Conservation (phyloP, 2,329 filamentous ascomycete genomes). For the Diaporthe aspalathi region DNA sequence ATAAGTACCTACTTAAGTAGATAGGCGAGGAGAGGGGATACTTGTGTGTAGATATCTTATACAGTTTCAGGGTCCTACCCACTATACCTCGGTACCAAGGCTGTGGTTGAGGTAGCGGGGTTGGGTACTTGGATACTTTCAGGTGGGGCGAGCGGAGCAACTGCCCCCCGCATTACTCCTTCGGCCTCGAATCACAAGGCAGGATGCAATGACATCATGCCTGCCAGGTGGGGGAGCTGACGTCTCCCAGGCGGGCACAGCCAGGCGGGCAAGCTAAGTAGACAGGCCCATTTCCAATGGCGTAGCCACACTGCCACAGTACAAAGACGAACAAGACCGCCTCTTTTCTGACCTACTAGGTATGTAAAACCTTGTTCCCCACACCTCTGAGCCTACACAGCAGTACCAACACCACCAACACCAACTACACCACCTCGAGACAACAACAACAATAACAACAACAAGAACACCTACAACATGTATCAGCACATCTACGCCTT, state of each 20-base stretch:
- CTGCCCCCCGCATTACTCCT: conserved; percentile 29
- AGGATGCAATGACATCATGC: conserved; percentile 36
- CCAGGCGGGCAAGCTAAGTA: too few relatives aligned
- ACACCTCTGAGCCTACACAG: background rate
- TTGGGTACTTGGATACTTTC: background rate
- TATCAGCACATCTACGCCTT: conserved; percentile 51
- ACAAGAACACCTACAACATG: conserved; percentile 45
- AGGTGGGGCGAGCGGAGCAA: conserved; percentile 30
- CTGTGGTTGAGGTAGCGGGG: too few relatives aligned
- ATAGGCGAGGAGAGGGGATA: too few relatives aligned
- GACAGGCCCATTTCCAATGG: too few relatives aligned
- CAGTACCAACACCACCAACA: too few relatives aligned
- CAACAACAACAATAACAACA: background rate
- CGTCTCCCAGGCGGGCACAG: background rate
- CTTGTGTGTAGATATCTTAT: too few relatives aligned
- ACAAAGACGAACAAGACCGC: conserved; percentile 15
- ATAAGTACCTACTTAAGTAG: too few relatives aligned
- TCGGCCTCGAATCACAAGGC: conserved; percentile 6
- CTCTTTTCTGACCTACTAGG: conserved; percentile 1
- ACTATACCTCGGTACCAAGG: too few relatives aligned
- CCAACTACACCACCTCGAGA: background rate
- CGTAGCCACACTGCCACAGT: too few relatives aligned
- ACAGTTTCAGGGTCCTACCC: too few relatives aligned
- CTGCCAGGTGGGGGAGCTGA: background rate
- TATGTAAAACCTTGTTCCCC: conserved; percentile 9